Evolutionary conservation across 129 eudicot genomes (phyloP).

Genomic region (sunflower (Helianthus annuus)): HanXRQr2.0-SUNRISE NC_035448.2:131628849-131629348

Average conservation of each 20-base stretch:
- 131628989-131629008: conserved; percentile 78
- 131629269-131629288: too few relatives aligned
- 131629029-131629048: conserved; percentile 65
- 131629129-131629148: background rate
- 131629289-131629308: background rate
- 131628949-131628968: conserved; percentile 72
- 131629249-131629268: background rate
- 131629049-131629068: background rate
- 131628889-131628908: background rate
- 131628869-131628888: background rate
- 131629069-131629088: background rate
- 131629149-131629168: conserved; percentile 4
- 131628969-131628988: conserved; percentile 87
- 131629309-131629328: background rate
- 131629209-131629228: background rate
- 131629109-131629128: background rate
- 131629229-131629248: background rate
- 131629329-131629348: background rate
- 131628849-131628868: background rate
- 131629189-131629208: too few relatives aligned
- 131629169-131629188: background rate
- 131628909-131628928: background rate
- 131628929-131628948: background rate
- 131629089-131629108: background rate
- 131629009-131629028: conserved; percentile 72